Evolutionary conservation across 2,329 filamentous ascomycete genomes (phyloP).

Genomic region (Orbilia brochopaga): DNA sequence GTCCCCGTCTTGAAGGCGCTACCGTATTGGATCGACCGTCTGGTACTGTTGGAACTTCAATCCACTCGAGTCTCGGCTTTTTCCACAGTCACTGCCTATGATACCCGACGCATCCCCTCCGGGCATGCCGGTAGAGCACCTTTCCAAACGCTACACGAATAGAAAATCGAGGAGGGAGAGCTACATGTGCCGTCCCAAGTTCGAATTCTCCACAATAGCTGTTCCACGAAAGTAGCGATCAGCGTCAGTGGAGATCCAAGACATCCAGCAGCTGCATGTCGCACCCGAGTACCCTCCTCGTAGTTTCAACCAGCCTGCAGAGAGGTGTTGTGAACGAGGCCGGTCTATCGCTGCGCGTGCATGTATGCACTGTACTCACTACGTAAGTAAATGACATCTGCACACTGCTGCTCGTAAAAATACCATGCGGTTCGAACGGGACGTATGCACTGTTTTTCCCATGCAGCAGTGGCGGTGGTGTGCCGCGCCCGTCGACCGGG

Average conservation of each 20-base stretch:
- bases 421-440: background rate
- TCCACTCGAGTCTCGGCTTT: background rate
- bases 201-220: constrained; percentile 20
- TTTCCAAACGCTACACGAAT: background rate
- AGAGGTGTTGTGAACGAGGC: background rate
- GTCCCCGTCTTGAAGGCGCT: background rate
- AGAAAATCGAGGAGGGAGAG: too few species aligned
- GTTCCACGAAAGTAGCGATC: constrained; percentile 22
- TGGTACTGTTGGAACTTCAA: background rate
- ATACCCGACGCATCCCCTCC: background rate
- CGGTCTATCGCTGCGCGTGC: constrained; percentile 12
- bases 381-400: too few species aligned
- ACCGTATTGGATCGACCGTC: background rate
- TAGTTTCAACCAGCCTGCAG: constrained; percentile 20
- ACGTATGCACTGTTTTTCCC: background rate
- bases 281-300: too few species aligned
- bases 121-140: background rate
- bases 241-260: constrained; percentile 27
- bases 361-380: too few species aligned
- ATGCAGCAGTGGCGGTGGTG: constrained; percentile 5
- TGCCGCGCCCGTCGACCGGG: constrained; percentile 1
- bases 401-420: too few species aligned
- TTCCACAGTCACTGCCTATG: background rate
- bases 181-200: background rate
- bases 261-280: constrained; percentile 37